These are phyloP conservation scores for Cystoisospora suis DNA, from an alignment of 169 alveolate species.

Conservation along the genomic window DNA sequence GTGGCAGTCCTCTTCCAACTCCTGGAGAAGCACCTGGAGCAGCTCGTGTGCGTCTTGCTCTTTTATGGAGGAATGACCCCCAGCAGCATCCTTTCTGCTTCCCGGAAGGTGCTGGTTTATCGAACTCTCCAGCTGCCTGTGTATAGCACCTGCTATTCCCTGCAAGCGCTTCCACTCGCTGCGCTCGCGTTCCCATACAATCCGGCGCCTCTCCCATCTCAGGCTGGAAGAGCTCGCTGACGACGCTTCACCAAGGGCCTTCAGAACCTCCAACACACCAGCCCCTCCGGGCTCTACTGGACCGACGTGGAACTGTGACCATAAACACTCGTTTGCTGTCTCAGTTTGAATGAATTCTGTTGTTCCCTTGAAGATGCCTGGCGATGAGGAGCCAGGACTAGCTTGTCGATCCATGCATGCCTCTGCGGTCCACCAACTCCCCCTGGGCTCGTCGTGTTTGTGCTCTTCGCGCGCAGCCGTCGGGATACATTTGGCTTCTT, in stretches of 20 bases:
- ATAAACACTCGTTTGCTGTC: too few relatives aligned
- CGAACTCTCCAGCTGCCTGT: background rate
- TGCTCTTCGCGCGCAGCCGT: too few relatives aligned
- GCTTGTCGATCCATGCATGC: too few relatives aligned
- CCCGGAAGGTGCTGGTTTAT: background rate
- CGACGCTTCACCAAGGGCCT: background rate
- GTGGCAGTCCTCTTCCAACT: background rate
- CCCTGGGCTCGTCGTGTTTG: too few relatives aligned
- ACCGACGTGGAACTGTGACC: too few relatives aligned
- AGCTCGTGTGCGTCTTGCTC: constrained; percentile 26
- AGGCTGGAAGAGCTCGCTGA: background rate
- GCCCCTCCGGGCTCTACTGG: too few relatives aligned
- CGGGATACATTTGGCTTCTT: too few relatives aligned
- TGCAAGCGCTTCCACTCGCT: background rate
- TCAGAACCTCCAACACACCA: background rate
- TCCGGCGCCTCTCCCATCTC: background rate
- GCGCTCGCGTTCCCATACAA: background rate
- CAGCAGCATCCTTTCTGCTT: background rate
- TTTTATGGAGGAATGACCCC: background rate
- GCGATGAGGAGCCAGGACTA: too few relatives aligned
- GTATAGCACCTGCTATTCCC: background rate
- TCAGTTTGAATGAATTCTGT: too few relatives aligned
- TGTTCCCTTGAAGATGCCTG: too few relatives aligned
- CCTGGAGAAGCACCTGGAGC: background rate
- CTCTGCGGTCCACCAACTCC: too few relatives aligned